Evolutionary conservation across 2,329 filamentous ascomycete species (phyloP).

Genomic region (Claviceps fusiformis): DNA sequence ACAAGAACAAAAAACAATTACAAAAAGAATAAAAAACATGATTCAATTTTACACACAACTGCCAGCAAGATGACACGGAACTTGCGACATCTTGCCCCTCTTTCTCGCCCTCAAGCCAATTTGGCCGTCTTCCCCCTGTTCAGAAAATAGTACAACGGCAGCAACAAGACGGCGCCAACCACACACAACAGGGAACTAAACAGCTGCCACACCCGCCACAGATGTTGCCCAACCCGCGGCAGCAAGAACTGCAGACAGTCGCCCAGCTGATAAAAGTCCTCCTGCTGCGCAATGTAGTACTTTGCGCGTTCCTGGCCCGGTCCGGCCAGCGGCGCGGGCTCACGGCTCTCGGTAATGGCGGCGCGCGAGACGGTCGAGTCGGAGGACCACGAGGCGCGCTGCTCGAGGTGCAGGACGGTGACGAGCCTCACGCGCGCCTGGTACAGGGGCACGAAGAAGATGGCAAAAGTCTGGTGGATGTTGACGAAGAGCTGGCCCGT

Average conservation of each 20-base stretch:
- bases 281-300: constrained; percentile 64
- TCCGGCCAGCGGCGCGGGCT: constrained; percentile 8
- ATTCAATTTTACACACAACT: no score
- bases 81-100: no score
- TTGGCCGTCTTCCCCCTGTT: constrained; percentile 12
- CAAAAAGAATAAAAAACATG: no score
- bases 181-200: constrained; percentile 52
- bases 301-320: constrained; percentile 12
- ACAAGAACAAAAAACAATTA: no score
- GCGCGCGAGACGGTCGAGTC: constrained; percentile 3
- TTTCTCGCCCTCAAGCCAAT: not conserved
- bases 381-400: constrained; percentile 20
- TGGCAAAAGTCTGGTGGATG: constrained; percentile 59
- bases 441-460: constrained; percentile 70
- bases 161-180: constrained; percentile 34
- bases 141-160: constrained; percentile 21
- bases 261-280: constrained; percentile 69
- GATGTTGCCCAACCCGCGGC: constrained; percentile 40
- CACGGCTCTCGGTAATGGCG: constrained; percentile 4
- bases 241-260: constrained; percentile 63
- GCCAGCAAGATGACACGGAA: no score
- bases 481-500: constrained; percentile 58
- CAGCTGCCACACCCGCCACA: constrained; percentile 48
- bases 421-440: constrained; percentile 53
- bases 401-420: constrained; percentile 50